phyloP scores from a whole-genome alignment of 2,329 filamentous ascomycete species.

The Zymoseptoria brevis region DNA sequence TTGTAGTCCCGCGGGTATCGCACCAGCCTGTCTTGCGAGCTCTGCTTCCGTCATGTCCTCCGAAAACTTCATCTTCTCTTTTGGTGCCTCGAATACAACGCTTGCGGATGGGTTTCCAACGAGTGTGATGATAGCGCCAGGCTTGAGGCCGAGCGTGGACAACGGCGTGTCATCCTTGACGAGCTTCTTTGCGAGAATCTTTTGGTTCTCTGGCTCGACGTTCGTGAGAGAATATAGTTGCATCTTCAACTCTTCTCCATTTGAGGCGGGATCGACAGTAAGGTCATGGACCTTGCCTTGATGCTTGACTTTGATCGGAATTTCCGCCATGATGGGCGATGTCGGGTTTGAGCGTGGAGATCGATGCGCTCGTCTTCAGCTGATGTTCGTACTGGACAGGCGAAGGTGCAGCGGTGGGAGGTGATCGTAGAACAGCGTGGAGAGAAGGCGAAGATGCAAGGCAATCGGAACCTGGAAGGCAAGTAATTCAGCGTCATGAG shows the following conservation, averaged over 20 bases:
- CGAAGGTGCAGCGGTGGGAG: neutral
- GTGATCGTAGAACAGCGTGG: neutral
- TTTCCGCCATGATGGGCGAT: slow-evolving; percentile 22
- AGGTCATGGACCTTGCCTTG: slow-evolving; percentile 92
- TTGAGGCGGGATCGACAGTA: slow-evolving; percentile 76
- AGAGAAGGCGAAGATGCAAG: neutral
- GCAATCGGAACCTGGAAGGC: neutral
- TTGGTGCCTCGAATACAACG: slow-evolving; percentile 57
- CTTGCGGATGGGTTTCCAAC: slow-evolving; percentile 78
- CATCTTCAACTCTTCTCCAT: slow-evolving; percentile 88
- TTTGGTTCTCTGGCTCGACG: slow-evolving; percentile 93
- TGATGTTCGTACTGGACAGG: neutral
- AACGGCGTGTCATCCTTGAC: slow-evolving; percentile 92
- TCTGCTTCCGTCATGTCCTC: slow-evolving; percentile 98
- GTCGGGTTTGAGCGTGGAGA: neutral
- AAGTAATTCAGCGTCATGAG: neutral
- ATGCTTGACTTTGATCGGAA: slow-evolving; percentile 72
- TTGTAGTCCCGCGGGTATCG: slow-evolving; percentile 76
- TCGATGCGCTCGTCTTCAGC: neutral
- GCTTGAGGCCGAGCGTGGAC: slow-evolving; percentile 73
- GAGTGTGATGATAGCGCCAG: slow-evolving; percentile 87
- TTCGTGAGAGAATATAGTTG: slow-evolving; percentile 92
- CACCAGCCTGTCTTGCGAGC: slow-evolving; percentile 70
- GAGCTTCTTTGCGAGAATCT: slow-evolving; percentile 88
- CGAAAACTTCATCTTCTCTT: slow-evolving; percentile 75